Evolutionary conservation across 345 rosid genomes (phyloP), one percentile per base, ranked within the genome.

Genomic region (Noccaea bulbosa): DNA sequence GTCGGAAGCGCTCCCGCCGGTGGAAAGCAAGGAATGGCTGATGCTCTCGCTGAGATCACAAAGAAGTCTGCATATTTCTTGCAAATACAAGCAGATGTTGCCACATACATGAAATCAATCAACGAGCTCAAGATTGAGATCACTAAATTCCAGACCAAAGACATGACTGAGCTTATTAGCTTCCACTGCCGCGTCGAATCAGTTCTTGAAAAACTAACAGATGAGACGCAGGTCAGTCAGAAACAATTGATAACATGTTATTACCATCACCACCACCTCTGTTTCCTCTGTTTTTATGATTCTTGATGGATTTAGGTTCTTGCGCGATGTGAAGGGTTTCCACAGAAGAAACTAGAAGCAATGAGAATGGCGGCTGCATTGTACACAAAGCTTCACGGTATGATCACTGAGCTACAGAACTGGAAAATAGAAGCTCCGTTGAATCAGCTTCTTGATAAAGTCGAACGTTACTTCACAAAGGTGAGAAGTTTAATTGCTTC

Each of bases 1-100:
- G 76, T 48, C 1, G 65, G 61, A 60, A 55, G 61, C 11, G 62
- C 65, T 52, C 16, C 77, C 0, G 41, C 65, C 2, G 79, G 85
- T 51, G 96, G 89, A 48, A 88, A 92, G 72, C 91, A 91, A 83
- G 97, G 97, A 75, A 87, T 94, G 97, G 97, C 99, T 37, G 99
- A 92, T 81, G 98, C 99, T 40, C 83, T 94, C 7, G 93, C 96
- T 40, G 97, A 94, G 83, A 92, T 88, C 78, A 90, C 98, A 34
- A 92, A 85, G 79, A 88, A 96, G 87, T 95, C 99, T 24, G 82
- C 97, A 15, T 90, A 95, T 81, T 92, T 88, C 77, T 90, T 76
- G 69, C 88, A 95, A 78, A 90, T 95, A 24, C 93, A 92, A 83
- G 92, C 79, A 77, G 99, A 95, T 40, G 86, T 83, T 57, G 77